A percentile compares a stretch with the other conserved stretches of the same genome.
These are phyloP conservation scores for Truncatella angustata DNA, from an alignment of 2,329 filamentous ascomycete species.

Conservation along the genomic window DNA sequence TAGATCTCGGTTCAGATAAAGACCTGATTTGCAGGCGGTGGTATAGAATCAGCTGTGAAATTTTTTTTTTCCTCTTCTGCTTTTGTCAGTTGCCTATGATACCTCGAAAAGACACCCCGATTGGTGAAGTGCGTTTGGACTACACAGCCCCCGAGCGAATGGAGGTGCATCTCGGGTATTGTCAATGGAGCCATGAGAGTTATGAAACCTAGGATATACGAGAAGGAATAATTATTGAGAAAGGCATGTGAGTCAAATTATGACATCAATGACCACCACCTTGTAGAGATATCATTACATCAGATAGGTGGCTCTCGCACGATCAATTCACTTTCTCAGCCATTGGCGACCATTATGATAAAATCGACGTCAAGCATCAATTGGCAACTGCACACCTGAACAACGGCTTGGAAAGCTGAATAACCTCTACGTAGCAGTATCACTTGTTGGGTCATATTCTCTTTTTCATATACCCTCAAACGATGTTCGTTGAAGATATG, in stretches of 20 bases:
- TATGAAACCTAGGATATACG: background rate
- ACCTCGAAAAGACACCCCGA: conserved; percentile 13
- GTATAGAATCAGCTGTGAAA: background rate
- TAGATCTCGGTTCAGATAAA: conserved; percentile 80
- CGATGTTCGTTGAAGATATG: too few relatives aligned
- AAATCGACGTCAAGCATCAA: too few relatives aligned
- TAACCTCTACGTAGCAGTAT: too few relatives aligned
- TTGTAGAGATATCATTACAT: too few relatives aligned
- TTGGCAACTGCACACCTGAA: too few relatives aligned
- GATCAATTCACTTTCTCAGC: too few relatives aligned
- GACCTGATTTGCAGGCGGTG: background rate
- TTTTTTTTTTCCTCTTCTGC: conserved; percentile 7
- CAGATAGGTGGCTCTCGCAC: background rate
- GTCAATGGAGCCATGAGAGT: conserved; percentile 3
- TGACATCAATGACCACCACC: background rate
- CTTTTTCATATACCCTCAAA: too few relatives aligned
- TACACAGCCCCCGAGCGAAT: background rate
- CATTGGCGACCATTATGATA: too few relatives aligned
- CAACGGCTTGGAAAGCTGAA: too few relatives aligned
- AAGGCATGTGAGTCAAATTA: conserved; percentile 1
- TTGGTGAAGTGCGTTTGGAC: background rate
- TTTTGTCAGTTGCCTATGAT: conserved; percentile 12
- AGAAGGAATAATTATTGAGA: conserved; percentile 1
- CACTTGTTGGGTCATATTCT: too few relatives aligned
- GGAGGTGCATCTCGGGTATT: background rate